Base-by-base conservation (phyloP, 441 rosid genomes). In the Breynia disticha region DNA sequence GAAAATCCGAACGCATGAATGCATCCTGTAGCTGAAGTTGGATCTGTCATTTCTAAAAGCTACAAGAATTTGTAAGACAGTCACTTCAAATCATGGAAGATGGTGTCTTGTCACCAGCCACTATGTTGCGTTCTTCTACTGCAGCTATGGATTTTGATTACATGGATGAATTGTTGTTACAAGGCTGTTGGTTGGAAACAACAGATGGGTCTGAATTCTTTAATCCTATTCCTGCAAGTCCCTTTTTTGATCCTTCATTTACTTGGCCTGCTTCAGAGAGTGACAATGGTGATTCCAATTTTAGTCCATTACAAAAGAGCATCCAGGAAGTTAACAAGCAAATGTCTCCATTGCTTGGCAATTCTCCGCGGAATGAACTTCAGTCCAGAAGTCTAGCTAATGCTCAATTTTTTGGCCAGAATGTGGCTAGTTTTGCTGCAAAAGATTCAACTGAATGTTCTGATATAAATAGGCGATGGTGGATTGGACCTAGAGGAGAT, bases 111-210 rank as follows among this genome's bases (percentile, higher is more conserved):
- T 72, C 81, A 48, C 64, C 76, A 3, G 73, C 63, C 50, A 43
- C 73, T 38, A 18, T 69, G 62, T 37, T 61, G 38, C 72, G 59
- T 14, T 51, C 63, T 54, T 60, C 70, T 1, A 20, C 41, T 32
- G 81, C 77, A 3, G 61, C 68, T 24, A 82, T 83, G 95, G 95
- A 87, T 57, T 62, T 71, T 21, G 90, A 81, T 35, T 76, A 22
- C 73, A 79, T 85, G 78, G 80, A 90, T 64, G 87, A 80, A n/a
- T 69, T 90, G 62, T 62, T 90, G 48, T 67, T 84, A 22, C 88
- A 85, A 44, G 98, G 98, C 32, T 90, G 86, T 76, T 90, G 98
- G 96, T 61, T 87, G 65, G 94, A 90, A 70, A 64, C 93, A 32
- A 67, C 82, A 19, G 82, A 78, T 61, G 95, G 90, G 70, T 85